Evolutionary conservation across 345 rosid species (phyloP).

Genomic region (Murraya koenigii): DNA sequence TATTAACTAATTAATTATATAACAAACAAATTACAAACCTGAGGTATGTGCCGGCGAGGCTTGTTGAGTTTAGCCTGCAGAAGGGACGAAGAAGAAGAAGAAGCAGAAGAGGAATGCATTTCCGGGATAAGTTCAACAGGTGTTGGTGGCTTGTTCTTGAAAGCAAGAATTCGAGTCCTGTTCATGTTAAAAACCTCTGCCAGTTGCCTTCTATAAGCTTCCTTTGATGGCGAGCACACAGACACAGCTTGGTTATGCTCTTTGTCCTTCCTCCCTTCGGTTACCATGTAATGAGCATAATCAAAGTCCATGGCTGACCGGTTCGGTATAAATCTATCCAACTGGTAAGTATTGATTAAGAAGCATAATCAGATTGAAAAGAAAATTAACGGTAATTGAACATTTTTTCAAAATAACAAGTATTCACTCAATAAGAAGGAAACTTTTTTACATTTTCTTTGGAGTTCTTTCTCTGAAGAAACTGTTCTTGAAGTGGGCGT

Average conservation of each 20-base stretch:
- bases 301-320: slow-evolving; percentile 75
- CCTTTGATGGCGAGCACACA: slow-evolving; percentile 61
- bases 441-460: slow-evolving; percentile 37
- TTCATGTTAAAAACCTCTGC: slow-evolving; percentile 66
- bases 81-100: slow-evolving; percentile 5
- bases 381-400: neutral
- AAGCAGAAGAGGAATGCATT: slow-evolving; percentile 3
- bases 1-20: no score
- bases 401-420: neutral
- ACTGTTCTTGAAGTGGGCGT: slow-evolving; percentile 44
- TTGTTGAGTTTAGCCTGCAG: slow-evolving; percentile 26
- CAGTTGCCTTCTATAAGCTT: slow-evolving; percentile 58
- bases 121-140: slow-evolving; percentile 26
- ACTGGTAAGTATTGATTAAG: slow-evolving; percentile 24
- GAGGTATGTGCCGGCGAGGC: slow-evolving; percentile 41
- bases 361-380: neutral
- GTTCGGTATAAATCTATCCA: slow-evolving; percentile 77
- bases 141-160: slow-evolving; percentile 62
- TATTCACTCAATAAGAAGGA: neutral
- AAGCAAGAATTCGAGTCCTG: slow-evolving; percentile 64
- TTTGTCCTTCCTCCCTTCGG: slow-evolving; percentile 46
- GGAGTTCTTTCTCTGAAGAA: slow-evolving; percentile 37
- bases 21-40: slow-evolving; percentile 21
- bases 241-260: slow-evolving; percentile 25
- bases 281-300: slow-evolving; percentile 59